These are phyloP conservation scores for Phytopythium delawarense DNA, from an alignment of 352 stramenopile species.

Conservation along the genomic window DNA sequence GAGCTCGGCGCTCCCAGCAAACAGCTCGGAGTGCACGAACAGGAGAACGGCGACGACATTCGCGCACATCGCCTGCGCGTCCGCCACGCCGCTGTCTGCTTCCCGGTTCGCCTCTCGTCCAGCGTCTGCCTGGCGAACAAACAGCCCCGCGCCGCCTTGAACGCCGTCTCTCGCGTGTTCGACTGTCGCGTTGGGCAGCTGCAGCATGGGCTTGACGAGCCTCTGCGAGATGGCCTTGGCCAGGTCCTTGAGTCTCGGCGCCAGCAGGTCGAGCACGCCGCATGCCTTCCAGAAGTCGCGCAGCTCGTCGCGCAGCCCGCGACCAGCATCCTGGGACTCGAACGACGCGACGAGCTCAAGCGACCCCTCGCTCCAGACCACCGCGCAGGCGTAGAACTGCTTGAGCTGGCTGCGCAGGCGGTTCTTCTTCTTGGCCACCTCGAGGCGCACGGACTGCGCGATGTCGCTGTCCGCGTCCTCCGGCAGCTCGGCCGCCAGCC, in stretches of 20 bases:
- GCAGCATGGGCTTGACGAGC: conserved; percentile 53
- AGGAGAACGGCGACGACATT: conserved; percentile 43
- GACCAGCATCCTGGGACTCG: not conserved
- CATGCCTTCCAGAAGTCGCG: conserved; percentile 57
- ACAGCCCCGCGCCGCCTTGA: conserved; percentile 12
- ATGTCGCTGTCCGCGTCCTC: conserved; percentile 25
- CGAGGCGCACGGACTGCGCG: conserved; percentile 33
- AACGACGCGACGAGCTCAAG: conserved; percentile 24
- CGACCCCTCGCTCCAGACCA: conserved; percentile 35
- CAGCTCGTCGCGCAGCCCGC: conserved; percentile 13
- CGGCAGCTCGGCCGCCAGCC: conserved; percentile 23
- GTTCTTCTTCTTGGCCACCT: conserved; percentile 55
- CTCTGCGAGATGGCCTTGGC: conserved; percentile 43
- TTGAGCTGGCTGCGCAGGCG: conserved; percentile 42
- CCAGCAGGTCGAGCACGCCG: conserved; percentile 38
- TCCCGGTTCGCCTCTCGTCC: not conserved
- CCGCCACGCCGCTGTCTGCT: conserved; percentile 18
- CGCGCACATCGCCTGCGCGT: conserved; percentile 30
- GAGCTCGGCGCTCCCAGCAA: conserved; percentile 32
- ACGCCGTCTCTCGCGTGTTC: conserved; percentile 18
- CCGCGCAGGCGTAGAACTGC: conserved; percentile 34
- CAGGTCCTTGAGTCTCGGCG: conserved; percentile 43
- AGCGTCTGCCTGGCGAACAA: not conserved
- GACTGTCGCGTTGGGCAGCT: conserved; percentile 12
- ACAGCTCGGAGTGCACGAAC: conserved; percentile 53